phyloP scores from a whole-genome alignment of 257 asterid species.

The Rubia yunnanensis region DNA sequence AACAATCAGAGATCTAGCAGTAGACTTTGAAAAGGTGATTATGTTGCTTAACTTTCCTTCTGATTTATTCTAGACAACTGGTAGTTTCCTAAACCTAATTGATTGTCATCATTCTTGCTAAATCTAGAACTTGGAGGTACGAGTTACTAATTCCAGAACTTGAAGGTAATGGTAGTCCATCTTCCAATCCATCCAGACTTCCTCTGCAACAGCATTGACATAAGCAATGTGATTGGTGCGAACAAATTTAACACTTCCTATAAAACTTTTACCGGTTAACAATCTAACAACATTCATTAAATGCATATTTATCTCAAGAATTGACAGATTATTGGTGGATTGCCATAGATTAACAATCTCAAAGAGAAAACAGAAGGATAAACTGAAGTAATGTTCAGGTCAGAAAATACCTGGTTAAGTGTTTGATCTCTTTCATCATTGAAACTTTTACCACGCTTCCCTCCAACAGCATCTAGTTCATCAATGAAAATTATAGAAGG shows the following conservation, averaged over 20 bases:
- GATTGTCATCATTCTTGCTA: neutral
- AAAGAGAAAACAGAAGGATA: neutral
- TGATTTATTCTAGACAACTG: neutral
- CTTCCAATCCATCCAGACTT: neutral
- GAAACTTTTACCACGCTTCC: conserved; percentile 93
- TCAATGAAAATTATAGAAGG: conserved; percentile 93
- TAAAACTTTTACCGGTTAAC: too few species aligned
- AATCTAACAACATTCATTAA: neutral
- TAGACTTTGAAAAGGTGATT: neutral
- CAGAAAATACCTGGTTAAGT: conserved; percentile 68
- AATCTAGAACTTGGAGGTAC: neutral
- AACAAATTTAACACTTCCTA: neutral
- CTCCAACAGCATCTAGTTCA: conserved; percentile 98
- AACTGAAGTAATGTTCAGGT: neutral
- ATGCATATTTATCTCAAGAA: neutral
- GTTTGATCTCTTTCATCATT: conserved; percentile 98
- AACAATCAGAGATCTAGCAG: neutral
- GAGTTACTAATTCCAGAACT: neutral
- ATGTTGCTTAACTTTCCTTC: neutral
- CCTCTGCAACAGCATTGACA: neutral
- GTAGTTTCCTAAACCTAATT: neutral
- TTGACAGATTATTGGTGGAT: neutral
- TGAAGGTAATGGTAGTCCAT: neutral
- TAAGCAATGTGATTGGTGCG: neutral
- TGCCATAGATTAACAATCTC: neutral